phyloP scores from a whole-genome alignment of 225 moss, liverwort and hornwort species.

The Pseudisothecium myosuroides region DNA sequence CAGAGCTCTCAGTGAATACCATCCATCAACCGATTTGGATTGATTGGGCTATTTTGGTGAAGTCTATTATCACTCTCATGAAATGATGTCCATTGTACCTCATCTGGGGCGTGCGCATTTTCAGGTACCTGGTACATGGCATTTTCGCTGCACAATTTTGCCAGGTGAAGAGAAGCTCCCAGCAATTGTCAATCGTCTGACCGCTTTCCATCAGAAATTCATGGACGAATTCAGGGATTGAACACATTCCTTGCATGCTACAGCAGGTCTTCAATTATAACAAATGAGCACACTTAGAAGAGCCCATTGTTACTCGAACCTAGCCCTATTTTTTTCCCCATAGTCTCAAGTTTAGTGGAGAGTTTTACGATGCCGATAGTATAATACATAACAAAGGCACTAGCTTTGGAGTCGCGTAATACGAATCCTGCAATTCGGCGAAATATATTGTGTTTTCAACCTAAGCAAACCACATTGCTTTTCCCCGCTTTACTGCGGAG shows the following conservation, averaged over 20 bases:
- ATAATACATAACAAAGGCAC: background rate
- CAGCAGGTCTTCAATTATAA: background rate
- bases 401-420: background rate
- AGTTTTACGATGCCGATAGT: background rate
- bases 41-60: background rate
- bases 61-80: background rate
- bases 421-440: background rate
- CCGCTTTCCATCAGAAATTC: slow-evolving; percentile 70
- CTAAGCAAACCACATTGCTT: background rate
- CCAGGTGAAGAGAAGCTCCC: slow-evolving; percentile 83
- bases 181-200: slow-evolving; percentile 50
- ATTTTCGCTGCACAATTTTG: slow-evolving; percentile 79
- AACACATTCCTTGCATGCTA: background rate
- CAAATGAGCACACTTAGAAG: background rate
- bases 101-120: background rate
- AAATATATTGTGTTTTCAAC: background rate
- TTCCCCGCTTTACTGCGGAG: background rate
- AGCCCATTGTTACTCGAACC: background rate
- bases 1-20: background rate
- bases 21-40: background rate
- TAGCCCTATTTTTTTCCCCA: background rate
- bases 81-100: background rate
- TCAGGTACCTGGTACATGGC: slow-evolving; percentile 83
- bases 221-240: slow-evolving; percentile 72
- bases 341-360: background rate